Percentiles rank a stretch among this genome's conserved stretches.
Evolutionary conservation across 345 rosid genomes (phyloP).

Genomic region (Atalantia buxifolia): DNA sequence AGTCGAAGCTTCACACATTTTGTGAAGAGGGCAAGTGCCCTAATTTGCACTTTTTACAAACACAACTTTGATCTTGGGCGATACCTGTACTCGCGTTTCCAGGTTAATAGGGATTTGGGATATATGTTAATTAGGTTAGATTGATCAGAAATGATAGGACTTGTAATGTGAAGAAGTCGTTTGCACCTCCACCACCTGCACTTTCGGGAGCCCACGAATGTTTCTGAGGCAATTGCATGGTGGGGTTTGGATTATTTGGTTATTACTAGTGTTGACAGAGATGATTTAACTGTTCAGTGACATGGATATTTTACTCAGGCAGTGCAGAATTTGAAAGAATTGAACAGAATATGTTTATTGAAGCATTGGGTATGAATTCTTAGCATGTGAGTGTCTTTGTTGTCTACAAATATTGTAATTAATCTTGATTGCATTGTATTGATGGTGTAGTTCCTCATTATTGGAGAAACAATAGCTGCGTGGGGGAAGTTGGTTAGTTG

Average conservation of each 20-base stretch:
- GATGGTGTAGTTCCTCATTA: constrained; percentile 78
- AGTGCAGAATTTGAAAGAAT: constrained; percentile 65
- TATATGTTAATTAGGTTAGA: neutral
- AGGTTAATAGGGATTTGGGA: constrained; percentile 27
- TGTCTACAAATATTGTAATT: neutral
- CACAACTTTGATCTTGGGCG: constrained; percentile 88
- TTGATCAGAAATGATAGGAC: constrained; percentile 37
- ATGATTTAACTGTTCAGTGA: constrained; percentile 82
- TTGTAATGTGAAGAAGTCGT: constrained; percentile 91
- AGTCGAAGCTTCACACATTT: constrained; percentile 89
- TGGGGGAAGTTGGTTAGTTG: constrained; percentile 79
- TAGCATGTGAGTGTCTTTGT: neutral
- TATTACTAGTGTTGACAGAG: constrained; percentile 88
- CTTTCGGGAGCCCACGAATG: constrained; percentile 74
- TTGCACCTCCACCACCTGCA: constrained; percentile 90
- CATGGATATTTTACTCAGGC: constrained; percentile 67
- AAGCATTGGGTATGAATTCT: constrained; percentile 68
- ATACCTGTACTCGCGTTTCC: constrained; percentile 92
- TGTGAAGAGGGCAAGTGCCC: constrained; percentile 96
- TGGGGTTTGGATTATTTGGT: constrained; percentile 94
- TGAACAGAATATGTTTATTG: constrained; percentile 87
- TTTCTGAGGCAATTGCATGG: constrained; percentile 90
- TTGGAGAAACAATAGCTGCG: constrained; percentile 68
- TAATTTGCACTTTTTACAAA: constrained; percentile 87
- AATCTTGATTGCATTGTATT: constrained; percentile 7